Base-by-base conservation (phyloP, 2,329 filamentous ascomycete genomes). In the Grosmannia serpens region DNA sequence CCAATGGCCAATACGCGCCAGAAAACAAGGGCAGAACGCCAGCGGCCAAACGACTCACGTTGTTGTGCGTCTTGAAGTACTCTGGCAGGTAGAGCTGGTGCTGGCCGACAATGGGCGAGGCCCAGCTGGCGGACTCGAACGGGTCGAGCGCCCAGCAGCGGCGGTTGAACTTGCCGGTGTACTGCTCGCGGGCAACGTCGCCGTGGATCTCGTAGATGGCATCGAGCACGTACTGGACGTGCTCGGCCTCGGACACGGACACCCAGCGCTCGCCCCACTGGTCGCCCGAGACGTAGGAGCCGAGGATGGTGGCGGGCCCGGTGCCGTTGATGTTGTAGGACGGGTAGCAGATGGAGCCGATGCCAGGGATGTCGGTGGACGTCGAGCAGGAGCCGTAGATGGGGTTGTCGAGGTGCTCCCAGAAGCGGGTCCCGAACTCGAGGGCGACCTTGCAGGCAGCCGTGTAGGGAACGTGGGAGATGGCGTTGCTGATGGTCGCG, bases 121-220 rank as follows among this genome's bases (percentile, higher is more conserved):
- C 80, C 85, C 85, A 89, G 8, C 80, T 79, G 5, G 81, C 85
- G 1, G 77, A 78, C 67, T 85, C 77, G 60, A 81, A 77, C 60
- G 81, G 77, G 62, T 88, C 83, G 9, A 77, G 68, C 56, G 78
- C 73, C 86, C 85, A 89, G 73, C 85, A 88, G 55, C 81, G 77
- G 1, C 86, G 75, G 59, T 84, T 77, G 64, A 82, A 86, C 41
- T 78, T 77, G 53, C 85, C 86, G 0, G 85, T 88, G 65, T 77
- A 89, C 65, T 87, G 75, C 59, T 84, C 76, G 2, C 72, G 69
- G 0, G 81, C 83, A 35, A 85, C 71, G 0, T 75, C 69, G 5
- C 85, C 85, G 66, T 88, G 85, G n/a, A 86, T 78, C 67, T 86
- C 80, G 17, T 81, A 73, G 81, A 88, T 87, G 24, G 84, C 80